phyloP scores from a whole-genome alignment of 2,329 filamentous ascomycete species.

The Laburnicola sp. region DNA sequence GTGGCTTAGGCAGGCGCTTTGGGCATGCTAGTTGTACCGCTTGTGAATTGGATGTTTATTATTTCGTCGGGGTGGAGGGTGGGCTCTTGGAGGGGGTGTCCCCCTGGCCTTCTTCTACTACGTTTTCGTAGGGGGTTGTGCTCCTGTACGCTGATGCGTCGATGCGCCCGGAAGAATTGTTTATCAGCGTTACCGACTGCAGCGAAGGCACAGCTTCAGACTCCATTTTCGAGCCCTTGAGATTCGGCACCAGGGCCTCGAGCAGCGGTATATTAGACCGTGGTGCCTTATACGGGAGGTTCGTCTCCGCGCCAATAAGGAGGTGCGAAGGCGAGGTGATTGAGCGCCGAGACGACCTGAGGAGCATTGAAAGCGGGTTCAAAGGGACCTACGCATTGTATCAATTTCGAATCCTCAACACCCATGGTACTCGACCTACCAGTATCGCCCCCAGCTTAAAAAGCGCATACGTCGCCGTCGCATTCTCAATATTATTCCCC shows the following conservation, averaged over 20 bases:
- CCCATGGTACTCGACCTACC: constrained; percentile 47
- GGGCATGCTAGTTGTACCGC: constrained; percentile 85
- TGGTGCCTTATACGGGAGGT: constrained; percentile 68
- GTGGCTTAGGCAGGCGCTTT: constrained; percentile 89
- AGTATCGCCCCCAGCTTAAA: constrained; percentile 94
- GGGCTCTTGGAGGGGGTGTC: constrained; percentile 50
- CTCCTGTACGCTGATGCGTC: constrained; percentile 44
- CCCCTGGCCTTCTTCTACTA: constrained; percentile 52
- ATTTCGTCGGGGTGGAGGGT: constrained; percentile 66
- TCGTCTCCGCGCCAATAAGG: constrained; percentile 84
- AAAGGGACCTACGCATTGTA: constrained; percentile 67
- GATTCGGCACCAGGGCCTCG: constrained; percentile 56
- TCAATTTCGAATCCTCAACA: not conserved
- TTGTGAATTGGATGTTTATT: constrained; percentile 96
- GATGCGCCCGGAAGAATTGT: constrained; percentile 69
- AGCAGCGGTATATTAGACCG: constrained; percentile 63
- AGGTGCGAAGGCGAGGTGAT: constrained; percentile 75
- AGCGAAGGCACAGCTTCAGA: constrained; percentile 69
- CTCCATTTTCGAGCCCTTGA: constrained; percentile 50
- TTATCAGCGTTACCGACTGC: constrained; percentile 71
- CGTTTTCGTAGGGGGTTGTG: constrained; percentile 49
- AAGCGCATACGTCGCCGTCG: constrained; percentile 78
- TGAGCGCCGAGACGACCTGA: constrained; percentile 78
- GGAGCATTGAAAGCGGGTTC: constrained; percentile 84
- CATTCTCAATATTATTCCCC: constrained; percentile 83